Conservation (phyloP, 1,139 yeast species). For the Kodamaea suecica region DNA sequence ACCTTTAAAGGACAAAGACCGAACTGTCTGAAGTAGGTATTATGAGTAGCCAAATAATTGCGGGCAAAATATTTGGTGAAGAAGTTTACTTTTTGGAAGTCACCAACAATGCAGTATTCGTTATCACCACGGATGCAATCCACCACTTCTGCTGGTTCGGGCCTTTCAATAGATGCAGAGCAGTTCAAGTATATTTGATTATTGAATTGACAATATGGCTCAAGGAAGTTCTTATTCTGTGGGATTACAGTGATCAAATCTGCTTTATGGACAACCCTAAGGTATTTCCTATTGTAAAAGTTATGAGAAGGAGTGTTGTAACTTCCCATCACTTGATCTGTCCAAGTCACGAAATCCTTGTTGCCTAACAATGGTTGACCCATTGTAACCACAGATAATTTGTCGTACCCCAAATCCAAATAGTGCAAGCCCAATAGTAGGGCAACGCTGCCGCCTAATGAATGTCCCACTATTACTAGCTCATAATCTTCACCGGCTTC, state of each 20-base stretch:
- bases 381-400: constrained; percentile 41
- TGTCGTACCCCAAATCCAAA: constrained; percentile 33
- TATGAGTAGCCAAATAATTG: constrained; percentile 39
- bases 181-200: constrained; percentile 48
- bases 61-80: constrained; percentile 13
- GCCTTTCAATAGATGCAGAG: constrained; percentile 25
- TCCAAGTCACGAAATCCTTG: constrained; percentile 36
- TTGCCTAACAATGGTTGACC: constrained; percentile 55
- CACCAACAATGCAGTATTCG: constrained; percentile 34
- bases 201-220: constrained; percentile 37
- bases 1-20: constrained; percentile 41
- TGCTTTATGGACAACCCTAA: constrained; percentile 44
- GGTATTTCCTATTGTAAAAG: constrained; percentile 26
- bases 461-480: constrained; percentile 46
- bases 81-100: constrained; percentile 19
- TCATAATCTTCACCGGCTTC: constrained; percentile 25
- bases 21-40: constrained; percentile 46
- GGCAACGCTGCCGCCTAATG: constrained; percentile 51
- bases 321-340: constrained; percentile 35
- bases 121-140: constrained; percentile 35
- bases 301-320: constrained; percentile 18
- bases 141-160: constrained; percentile 28
- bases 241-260: constrained; percentile 50
- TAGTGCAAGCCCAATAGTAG: constrained; percentile 38
- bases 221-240: constrained; percentile 22